phyloP scores from a whole-genome alignment of 179 eudicot species.

The Carnegiea gigantea region DNA sequence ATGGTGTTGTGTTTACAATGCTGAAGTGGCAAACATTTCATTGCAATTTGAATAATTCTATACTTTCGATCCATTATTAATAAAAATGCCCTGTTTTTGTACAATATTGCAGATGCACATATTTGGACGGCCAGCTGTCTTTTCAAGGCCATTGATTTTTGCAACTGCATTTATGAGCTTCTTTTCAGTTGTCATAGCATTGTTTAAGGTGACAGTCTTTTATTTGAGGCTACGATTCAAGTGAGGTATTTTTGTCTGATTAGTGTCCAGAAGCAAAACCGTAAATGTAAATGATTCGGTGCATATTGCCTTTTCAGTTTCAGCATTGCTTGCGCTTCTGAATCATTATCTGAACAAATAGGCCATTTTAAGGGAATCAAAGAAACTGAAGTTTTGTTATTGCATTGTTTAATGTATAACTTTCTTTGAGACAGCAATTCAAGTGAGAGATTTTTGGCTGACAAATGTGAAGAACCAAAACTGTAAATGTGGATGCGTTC shows the following conservation, averaged over 20 bases:
- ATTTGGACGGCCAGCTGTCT: slow-evolving; percentile 67
- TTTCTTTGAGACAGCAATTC: neutral
- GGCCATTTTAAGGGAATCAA: neutral
- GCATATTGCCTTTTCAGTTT: neutral
- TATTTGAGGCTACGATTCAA: neutral
- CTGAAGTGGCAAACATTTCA: neutral
- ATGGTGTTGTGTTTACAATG: neutral
- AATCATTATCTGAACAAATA: neutral
- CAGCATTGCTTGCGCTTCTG: neutral
- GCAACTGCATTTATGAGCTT: slow-evolving; percentile 99
- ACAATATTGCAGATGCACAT: slow-evolving; percentile 67
- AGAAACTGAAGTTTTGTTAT: neutral
- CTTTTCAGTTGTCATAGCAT: slow-evolving; percentile 96
- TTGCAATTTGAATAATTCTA: neutral
- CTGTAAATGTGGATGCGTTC: neutral
- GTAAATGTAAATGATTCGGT: too few species aligned
- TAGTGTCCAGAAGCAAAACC: too few species aligned
- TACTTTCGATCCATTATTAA: neutral
- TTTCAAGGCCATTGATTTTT: slow-evolving; percentile 81
- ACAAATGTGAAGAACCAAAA: neutral
- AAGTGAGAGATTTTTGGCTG: neutral
- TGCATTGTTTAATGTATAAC: neutral
- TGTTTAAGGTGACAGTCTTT: slow-evolving; percentile 70
- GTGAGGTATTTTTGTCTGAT: neutral
- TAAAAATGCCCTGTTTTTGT: slow-evolving; percentile 13